A percentile compares a stretch with the other conserved stretches of the same genome.
Conservation (phyloP, 1,284 basidiomycete genomes). For the Cystobasidiaceae sp. region DNA sequence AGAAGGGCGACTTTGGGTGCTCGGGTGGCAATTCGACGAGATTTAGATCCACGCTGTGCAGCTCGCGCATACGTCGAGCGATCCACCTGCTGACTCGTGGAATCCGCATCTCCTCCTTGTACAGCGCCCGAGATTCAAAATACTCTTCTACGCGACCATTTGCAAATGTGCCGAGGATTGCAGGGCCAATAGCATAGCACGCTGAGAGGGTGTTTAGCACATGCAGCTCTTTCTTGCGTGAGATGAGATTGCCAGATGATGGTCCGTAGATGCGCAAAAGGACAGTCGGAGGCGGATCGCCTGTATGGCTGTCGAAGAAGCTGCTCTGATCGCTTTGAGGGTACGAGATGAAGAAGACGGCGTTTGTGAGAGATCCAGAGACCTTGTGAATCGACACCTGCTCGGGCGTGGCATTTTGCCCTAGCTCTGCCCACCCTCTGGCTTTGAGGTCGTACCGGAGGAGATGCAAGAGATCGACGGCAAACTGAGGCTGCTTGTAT, state of each 20-base stretch:
- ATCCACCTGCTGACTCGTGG: slow-evolving; percentile 72
- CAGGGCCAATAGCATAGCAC: slow-evolving; percentile 78
- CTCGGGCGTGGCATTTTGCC: neutral
- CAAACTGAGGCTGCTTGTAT: slow-evolving; percentile 61
- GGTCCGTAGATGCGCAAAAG: slow-evolving; percentile 84
- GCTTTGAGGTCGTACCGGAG: slow-evolving; percentile 37
- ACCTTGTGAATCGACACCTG: slow-evolving; percentile 39
- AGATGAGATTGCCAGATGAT: slow-evolving; percentile 76
- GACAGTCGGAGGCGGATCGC: slow-evolving; percentile 56
- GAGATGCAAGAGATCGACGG: slow-evolving; percentile 47
- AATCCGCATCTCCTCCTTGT: slow-evolving; percentile 67
- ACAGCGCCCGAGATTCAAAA: slow-evolving; percentile 77
- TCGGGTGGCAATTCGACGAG: slow-evolving; percentile 53
- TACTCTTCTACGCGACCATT: slow-evolving; percentile 92
- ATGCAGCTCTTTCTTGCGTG: slow-evolving; percentile 73
- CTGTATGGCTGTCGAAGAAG: neutral
- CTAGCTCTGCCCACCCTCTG: slow-evolving; percentile 24
- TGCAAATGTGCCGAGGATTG: slow-evolving; percentile 83
- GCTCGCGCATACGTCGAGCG: slow-evolving; percentile 82
- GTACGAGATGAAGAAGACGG: slow-evolving; percentile 80
- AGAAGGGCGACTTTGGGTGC: slow-evolving; percentile 22
- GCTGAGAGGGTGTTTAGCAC: slow-evolving; percentile 81
- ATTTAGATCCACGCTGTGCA: slow-evolving; percentile 79
- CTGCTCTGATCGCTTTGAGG: slow-evolving; percentile 41
- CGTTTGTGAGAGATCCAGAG: slow-evolving; percentile 82